phyloP scores from a whole-genome alignment of 805 yeast species.

The Kuraishia capsulata region DNA sequence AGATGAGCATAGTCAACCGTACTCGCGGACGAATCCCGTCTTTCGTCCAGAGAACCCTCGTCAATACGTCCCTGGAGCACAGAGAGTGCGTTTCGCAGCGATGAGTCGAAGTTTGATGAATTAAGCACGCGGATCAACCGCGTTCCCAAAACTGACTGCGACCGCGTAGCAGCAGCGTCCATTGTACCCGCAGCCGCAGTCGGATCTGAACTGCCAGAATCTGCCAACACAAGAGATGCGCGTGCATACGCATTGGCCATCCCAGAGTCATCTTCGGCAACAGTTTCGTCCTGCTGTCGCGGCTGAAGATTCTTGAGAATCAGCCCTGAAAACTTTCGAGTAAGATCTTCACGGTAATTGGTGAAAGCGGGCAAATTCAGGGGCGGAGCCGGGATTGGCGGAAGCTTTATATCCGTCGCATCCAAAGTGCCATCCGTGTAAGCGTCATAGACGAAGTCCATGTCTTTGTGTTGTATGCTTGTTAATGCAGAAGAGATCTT shows the following conservation, averaged over 20 bases:
- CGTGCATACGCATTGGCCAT: neutral
- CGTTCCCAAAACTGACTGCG: slow-evolving; percentile 22
- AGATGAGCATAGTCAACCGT: slow-evolving; percentile 19
- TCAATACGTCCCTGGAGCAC: slow-evolving; percentile 19
- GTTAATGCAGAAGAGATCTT: no score
- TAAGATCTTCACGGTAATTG: slow-evolving; percentile 22
- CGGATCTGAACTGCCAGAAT: neutral
- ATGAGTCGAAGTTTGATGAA: slow-evolving; percentile 30
- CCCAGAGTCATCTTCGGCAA: neutral
- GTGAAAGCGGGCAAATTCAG: slow-evolving; percentile 26
- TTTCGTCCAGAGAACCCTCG: slow-evolving; percentile 4
- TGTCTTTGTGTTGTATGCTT: neutral
- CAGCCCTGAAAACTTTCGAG: slow-evolving; percentile 26
- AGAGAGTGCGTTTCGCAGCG: slow-evolving; percentile 19
- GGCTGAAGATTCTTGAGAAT: slow-evolving; percentile 17
- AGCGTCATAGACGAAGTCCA: slow-evolving; percentile 10
- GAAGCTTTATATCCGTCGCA: slow-evolving; percentile 7
- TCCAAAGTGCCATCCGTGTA: slow-evolving; percentile 9
- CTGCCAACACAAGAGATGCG: neutral
- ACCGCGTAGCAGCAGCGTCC: slow-evolving; percentile 4
- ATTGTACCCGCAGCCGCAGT: slow-evolving; percentile 1
- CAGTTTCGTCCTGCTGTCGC: slow-evolving; percentile 1
- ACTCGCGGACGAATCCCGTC: slow-evolving; percentile 8
- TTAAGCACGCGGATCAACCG: slow-evolving; percentile 43
- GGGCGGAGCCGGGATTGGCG: slow-evolving; percentile 31